Base-by-base conservation (phyloP, 331 rosid genomes). In the Telfairia occidentalis region DNA sequence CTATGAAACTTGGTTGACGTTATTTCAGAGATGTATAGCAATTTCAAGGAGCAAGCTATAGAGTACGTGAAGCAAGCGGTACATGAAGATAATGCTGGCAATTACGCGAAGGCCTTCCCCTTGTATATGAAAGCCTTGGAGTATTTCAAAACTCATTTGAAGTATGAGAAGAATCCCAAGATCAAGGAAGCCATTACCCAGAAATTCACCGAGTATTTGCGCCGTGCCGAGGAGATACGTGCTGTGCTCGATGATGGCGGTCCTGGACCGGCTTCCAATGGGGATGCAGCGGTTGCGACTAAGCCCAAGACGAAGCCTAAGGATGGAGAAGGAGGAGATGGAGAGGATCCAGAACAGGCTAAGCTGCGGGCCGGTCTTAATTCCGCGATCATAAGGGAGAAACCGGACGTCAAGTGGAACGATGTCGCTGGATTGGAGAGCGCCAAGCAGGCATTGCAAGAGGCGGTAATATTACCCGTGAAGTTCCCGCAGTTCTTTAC, bases 41-140 rank as follows among this genome's bases (percentile, higher is more conserved):
- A 95, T 88, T 95, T 92, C 82, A 95, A 92, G 84, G 99, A 95
- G 84, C 99, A 95, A 76, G 99, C 99, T 18, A 95, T 95, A 23
- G 99, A 90, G 87, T 95, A 80, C 88, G 99, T 92, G 83, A 92
- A 92, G 78, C 99, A 95, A 75, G 99, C 99, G 23, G 99, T 95
- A 37, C 88, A 87, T 8, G 97, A 92, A 85, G 99, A 95, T 83
- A 92, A 90, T 81, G 85, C 86, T 19, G 99, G 99, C 1, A 92
- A 95, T 85, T 95, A 92, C 83, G 90, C 97, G 0, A 95, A 95
- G 84, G 99, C 99, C 21, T 95, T 92, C 48, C 99, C 97, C 32
- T 76, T 95, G 21, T 95, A 95, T 82, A 95, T 84, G 99, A 92
- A 95, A 84, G 97, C 99, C 4, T 81, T 95, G 83, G 99, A 95